A percentile compares a stretch with the other conserved stretches of the same genome.
phyloP scores from a whole-genome alignment of 768 basidiomycete genomes.

The Lenzites betulinus region DNA sequence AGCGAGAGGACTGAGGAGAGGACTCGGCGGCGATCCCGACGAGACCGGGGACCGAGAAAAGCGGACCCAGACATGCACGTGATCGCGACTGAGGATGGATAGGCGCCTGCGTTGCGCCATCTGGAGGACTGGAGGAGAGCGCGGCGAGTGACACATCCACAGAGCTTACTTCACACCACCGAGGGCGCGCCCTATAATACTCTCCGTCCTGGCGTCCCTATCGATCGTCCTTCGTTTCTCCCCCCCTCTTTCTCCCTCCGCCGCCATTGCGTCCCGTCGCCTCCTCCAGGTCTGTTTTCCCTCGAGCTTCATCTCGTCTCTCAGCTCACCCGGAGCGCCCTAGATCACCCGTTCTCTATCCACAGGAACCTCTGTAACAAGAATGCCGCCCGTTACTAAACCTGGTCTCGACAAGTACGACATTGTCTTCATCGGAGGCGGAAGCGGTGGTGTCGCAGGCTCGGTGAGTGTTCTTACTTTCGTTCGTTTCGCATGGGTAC shows the following conservation, averaged over 20 bases:
- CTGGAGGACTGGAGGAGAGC: not conserved
- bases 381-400: constrained; percentile 73
- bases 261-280: constrained; percentile 18
- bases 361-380: constrained; percentile 31
- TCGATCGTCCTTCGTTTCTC: constrained; percentile 17
- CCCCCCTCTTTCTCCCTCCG: not conserved
- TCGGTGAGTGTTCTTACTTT: constrained; percentile 55
- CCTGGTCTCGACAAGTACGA: constrained; percentile 74
- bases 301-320: not conserved
- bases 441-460: constrained; percentile 89
- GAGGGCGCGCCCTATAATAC: constrained; percentile 7
- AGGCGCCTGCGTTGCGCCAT: constrained; percentile 12
- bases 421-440: constrained; percentile 88
- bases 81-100: constrained; percentile 9
- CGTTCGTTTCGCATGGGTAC: not conserved
- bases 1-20: no score
- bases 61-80: constrained; percentile 11
- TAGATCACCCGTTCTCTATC: constrained; percentile 19
- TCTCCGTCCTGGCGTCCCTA: constrained; percentile 17
- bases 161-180: not conserved
- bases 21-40: no score
- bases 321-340: not conserved
- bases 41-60: not conserved
- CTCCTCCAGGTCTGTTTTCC: constrained; percentile 14
- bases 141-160: no score